Evolutionary conservation across 352 stramenopile genomes (phyloP), one percentile per base, ranked within the genome.

Genomic region (Phytophthora quininea): DNA sequence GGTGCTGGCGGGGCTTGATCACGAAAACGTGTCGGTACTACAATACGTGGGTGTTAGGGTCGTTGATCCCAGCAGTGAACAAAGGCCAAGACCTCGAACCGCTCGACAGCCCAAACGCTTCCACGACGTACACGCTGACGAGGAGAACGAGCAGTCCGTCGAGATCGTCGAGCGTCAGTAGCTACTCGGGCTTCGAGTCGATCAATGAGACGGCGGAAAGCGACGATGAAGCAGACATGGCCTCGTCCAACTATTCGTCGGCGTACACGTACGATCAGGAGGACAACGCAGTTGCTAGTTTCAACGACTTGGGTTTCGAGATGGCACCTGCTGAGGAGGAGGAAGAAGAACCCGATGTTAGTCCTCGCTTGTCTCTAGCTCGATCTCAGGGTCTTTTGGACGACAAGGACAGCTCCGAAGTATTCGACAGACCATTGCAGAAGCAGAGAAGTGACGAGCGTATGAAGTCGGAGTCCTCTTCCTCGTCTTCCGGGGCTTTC

Each of bases 21-120:
- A 98, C 53, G 95, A 98, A 62, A 97, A 98, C 64, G 96, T 98
- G 97, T 31, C 79, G 96, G 6, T 98, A 98, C 73, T 95, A 84
- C 74, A 88, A 91, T 58, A 91, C 86, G 29, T 95, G 86, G 86
- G 84, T 95, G 38, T 75, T 83, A 11, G 84, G 80, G 15, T 91
- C 76, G 9, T 67, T 94, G 15, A 83, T 93, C 14, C 78, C 86
- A 2, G 73, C 86, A 55, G 83, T 87, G 14, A 64, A 60, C 43
- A 69, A 75, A 30, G 62, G 62, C 0, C 62, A 68, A 52, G 53
- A 67, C 0, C 51, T 71, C 8, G 69, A 69, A 1, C 73, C 74
- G 47, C 69, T 62, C 8, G 54, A 64, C 46, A 63, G 67, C 27
- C 46, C 63, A 50, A 51, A 64, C 60, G 62, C 62, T 60, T 48